These are phyloP conservation scores for Kwoniella mangroviensis DNA, from an alignment of 768 basidiomycete genomes.

Conservation along the genomic window DNA sequence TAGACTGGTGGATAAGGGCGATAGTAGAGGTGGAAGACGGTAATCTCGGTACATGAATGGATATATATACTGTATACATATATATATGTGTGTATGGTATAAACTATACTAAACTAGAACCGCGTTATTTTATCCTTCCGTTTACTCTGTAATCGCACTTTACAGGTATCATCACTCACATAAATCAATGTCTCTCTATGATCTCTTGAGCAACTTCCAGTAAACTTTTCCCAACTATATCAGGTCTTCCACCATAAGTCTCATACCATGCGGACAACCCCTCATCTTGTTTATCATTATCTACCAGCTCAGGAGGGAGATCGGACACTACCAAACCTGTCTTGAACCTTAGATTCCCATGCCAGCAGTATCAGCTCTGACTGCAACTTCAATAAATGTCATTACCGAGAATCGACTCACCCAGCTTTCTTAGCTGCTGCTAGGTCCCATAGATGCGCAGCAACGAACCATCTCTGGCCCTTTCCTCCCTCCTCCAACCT, in stretches of 20 bases:
- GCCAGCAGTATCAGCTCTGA: neutral
- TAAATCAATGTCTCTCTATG: neutral
- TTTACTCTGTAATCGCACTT: no score
- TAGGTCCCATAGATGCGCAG: conserved; percentile 43
- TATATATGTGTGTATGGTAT: no score
- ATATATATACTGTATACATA: neutral
- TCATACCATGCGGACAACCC: conserved; percentile 25
- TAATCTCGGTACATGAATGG: neutral
- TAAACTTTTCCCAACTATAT: conserved; percentile 31
- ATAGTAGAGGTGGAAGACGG: neutral
- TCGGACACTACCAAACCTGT: conserved; percentile 36
- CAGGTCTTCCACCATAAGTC: conserved; percentile 37
- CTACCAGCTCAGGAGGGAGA: conserved; percentile 19
- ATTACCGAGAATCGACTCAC: no score
- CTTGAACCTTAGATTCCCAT: conserved; percentile 29
- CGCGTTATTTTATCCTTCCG: no score
- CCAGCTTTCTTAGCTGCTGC: conserved; percentile 39
- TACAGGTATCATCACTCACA: no score
- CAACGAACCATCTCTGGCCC: conserved; percentile 43
- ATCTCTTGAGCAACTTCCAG: conserved; percentile 32
- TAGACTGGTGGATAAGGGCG: no score
- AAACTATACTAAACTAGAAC: no score
- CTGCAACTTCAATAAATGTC: no score
- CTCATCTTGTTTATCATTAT: conserved; percentile 11
- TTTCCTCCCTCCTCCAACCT: conserved; percentile 6